phyloP scores from a whole-genome alignment of 108 stramenopile species.

The Seminavis robusta region DNA sequence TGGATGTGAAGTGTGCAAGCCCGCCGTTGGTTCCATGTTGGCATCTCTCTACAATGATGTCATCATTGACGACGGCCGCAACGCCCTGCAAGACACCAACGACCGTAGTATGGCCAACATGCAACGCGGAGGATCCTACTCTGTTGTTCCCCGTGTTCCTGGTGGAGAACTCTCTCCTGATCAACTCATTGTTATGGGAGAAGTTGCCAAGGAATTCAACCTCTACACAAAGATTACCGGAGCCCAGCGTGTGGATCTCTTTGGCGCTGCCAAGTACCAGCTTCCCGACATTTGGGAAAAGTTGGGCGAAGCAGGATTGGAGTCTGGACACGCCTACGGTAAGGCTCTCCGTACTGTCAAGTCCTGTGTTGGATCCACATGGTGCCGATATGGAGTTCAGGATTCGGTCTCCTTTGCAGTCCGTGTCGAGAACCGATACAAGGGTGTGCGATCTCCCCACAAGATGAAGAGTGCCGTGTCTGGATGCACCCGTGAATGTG shows the following conservation, averaged over 20 bases:
- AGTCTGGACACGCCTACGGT: conserved; percentile 93
- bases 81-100: conserved; percentile 89
- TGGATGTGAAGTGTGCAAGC: conserved; percentile 93
- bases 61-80: conserved; percentile 69
- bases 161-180: conserved; percentile 89
- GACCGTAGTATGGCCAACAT: conserved; percentile 91
- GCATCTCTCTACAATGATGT: conserved; percentile 83
- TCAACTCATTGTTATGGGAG: conserved; percentile 83
- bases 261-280: conserved; percentile 90
- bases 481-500: conserved; percentile 91
- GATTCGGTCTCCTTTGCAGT: conserved; percentile 89
- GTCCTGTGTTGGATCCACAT: conserved; percentile 91
- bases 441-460: conserved; percentile 92
- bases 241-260: conserved; percentile 88
- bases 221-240: conserved; percentile 93
- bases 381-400: conserved; percentile 93
- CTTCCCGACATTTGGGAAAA: conserved; percentile 94
- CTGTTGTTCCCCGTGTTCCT: conserved; percentile 89
- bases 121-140: conserved; percentile 94
- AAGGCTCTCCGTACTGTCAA: conserved; percentile 93
- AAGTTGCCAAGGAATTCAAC: conserved; percentile 81
- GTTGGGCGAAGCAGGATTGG: conserved; percentile 83
- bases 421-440: conserved; percentile 90
- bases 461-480: conserved; percentile 90
- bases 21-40: conserved; percentile 80